A percentile compares a stretch with the other conserved stretches of the same genome.
Evolutionary conservation across 192 early-diverging fungal genomes (phyloP).

Genomic region (Helicostylum pulchrum): DNA sequence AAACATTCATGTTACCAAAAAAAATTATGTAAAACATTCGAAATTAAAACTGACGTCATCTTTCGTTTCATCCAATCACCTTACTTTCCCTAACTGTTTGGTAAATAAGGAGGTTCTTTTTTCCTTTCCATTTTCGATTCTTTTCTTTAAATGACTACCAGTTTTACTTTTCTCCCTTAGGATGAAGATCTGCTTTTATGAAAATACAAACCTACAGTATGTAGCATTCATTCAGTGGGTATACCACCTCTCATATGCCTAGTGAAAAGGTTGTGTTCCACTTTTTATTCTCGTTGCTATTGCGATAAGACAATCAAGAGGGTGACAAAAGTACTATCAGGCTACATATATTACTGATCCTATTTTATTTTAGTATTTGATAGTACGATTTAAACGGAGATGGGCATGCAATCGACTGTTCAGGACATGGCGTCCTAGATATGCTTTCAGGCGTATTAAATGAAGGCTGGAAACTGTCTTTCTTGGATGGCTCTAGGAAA

Average conservation of each 20-base stretch:
- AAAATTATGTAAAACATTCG: too few species aligned
- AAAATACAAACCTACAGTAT: not conserved
- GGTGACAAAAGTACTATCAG: not conserved
- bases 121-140: too few species aligned
- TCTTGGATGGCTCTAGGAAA: not conserved
- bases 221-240: conserved; percentile 4
- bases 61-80: too few species aligned
- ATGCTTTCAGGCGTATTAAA: not conserved
- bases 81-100: too few species aligned
- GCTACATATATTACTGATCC: not conserved
- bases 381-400: not conserved
- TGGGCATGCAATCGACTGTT: conserved; percentile 3
- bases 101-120: too few species aligned
- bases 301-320: not conserved
- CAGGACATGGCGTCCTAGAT: conserved; percentile 8
- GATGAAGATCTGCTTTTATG: not conserved
- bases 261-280: conserved; percentile 1
- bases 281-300: conserved; percentile 1
- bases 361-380: conserved; percentile 4
- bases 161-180: conserved; percentile 6
- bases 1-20: not conserved
- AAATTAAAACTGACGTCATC: too few species aligned
- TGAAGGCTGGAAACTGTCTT: not conserved
- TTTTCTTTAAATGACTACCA: not conserved
- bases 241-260: conserved; percentile 3